These are phyloP conservation scores for Terfezia boudieri DNA, from an alignment of 495 filamentous ascomycete genomes.

Conservation along the genomic window DNA sequence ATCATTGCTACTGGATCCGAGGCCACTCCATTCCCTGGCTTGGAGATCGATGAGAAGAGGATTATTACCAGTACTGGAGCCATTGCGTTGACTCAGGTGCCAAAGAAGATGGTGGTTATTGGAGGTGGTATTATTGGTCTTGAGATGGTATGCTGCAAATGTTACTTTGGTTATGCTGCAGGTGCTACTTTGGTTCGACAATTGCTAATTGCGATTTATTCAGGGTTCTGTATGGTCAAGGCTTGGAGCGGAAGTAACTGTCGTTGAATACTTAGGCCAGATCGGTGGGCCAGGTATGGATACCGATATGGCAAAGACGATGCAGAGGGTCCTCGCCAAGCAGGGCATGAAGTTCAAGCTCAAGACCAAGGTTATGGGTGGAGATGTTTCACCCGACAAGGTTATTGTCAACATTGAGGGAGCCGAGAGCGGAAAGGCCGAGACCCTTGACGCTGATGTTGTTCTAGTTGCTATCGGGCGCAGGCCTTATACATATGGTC, in stretches of 20 bases:
- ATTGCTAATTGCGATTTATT: neutral
- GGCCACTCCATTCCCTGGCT: conserved; percentile 83
- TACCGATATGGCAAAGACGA: conserved; percentile 68
- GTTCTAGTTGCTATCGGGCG: conserved; percentile 94
- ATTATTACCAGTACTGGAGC: conserved; percentile 92
- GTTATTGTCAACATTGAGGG: conserved; percentile 71
- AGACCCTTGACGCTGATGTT: conserved; percentile 81
- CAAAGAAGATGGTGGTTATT: conserved; percentile 94
- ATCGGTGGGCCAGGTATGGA: conserved; percentile 99
- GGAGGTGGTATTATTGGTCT: conserved; percentile 97
- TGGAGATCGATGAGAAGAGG: conserved; percentile 91
- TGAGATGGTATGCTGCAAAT: conserved; percentile 49
- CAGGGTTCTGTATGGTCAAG: conserved; percentile 89
- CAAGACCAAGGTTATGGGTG: conserved; percentile 75
- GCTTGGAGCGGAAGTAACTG: conserved; percentile 80
- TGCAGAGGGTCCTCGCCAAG: conserved; percentile 83
- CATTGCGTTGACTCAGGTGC: conserved; percentile 67
- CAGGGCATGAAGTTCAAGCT: conserved; percentile 98
- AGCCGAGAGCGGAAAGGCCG: conserved; percentile 86
- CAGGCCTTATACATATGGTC: conserved; percentile 75
- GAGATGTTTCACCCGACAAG: conserved; percentile 47
- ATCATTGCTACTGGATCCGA: conserved; percentile 90
- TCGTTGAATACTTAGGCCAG: conserved; percentile 87
- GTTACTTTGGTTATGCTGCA: neutral
- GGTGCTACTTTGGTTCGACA: neutral